These are phyloP conservation scores for Glycine tomentella DNA, from an alignment of 306 rosid genomes.

Conservation along the genomic window DNA sequence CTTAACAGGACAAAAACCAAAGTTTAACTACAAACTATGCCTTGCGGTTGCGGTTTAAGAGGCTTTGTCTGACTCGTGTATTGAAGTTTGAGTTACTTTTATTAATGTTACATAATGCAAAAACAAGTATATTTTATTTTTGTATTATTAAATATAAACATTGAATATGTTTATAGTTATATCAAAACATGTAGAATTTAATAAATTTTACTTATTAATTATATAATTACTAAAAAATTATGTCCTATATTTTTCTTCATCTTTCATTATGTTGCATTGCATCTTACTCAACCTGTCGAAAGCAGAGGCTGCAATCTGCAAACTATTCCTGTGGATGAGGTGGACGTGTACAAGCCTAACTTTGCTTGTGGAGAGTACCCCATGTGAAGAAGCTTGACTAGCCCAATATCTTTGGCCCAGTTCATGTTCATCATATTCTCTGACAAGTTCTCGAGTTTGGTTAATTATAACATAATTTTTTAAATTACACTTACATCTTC, in stretches of 20 bases:
- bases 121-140: neutral
- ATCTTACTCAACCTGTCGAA: neutral
- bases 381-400: constrained; percentile 3
- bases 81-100: constrained; percentile 28
- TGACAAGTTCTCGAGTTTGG: constrained; percentile 14
- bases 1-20: constrained; percentile 38
- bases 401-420: no score
- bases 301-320: constrained; percentile 14
- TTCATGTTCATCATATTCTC: neutral
- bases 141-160: neutral
- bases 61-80: constrained; percentile 2
- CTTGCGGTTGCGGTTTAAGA: constrained; percentile 41
- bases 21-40: neutral
- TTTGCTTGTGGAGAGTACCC: constrained; percentile 13
- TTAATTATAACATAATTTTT: neutral
- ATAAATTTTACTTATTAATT: neutral
- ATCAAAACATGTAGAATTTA: neutral
- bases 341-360: constrained; percentile 8
- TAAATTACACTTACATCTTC: no score
- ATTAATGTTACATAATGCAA: neutral
- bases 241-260: constrained; percentile 12
- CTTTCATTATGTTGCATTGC: neutral
- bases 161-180: neutral
- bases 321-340: neutral
- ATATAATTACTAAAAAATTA: neutral